A percentile compares a stretch with the other conserved stretches of the same genome.
Evolutionary conservation across 2,329 filamentous ascomycete genomes (phyloP).

Genomic region (Xylaria arbuscula): DNA sequence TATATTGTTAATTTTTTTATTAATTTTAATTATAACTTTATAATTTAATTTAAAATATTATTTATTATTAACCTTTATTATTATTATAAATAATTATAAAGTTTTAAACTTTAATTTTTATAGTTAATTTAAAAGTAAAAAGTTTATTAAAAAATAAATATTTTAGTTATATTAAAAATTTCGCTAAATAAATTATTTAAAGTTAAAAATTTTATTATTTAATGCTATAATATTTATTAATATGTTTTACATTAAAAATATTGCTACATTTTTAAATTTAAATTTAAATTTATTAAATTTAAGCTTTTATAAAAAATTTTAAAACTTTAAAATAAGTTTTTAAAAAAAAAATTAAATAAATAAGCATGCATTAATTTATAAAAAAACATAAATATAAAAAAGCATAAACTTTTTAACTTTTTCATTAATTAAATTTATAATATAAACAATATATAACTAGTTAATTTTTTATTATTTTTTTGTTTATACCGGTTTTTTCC

Average conservation of each 20-base stretch:
- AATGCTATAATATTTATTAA: constrained; percentile 8
- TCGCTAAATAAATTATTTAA: neutral
- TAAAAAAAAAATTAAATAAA: neutral
- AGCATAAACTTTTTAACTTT: too few species aligned
- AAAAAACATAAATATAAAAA: too few species aligned
- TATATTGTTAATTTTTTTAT: neutral
- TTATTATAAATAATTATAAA: too few species aligned
- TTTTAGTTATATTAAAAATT: neutral
- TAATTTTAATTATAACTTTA: too few species aligned
- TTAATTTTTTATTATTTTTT: too few species aligned
- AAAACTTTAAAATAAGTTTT: neutral
- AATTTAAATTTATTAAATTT: too few species aligned
- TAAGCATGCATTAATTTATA: too few species aligned
- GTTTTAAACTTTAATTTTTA: neutral
- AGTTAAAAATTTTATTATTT: neutral
- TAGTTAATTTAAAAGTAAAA: neutral
- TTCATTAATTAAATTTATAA: too few species aligned
- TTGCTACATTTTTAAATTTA: constrained; percentile 1
- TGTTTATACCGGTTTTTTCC: too few species aligned
- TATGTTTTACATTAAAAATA: constrained; percentile 2
- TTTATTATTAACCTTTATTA: neutral
- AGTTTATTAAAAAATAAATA: neutral
- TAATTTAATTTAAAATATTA: neutral
- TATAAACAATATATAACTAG: too few species aligned
- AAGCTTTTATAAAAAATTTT: neutral